phyloP scores from a whole-genome alignment of 2,329 filamentous ascomycete genomes.

The Aspergillus costaricaensis region DNA sequence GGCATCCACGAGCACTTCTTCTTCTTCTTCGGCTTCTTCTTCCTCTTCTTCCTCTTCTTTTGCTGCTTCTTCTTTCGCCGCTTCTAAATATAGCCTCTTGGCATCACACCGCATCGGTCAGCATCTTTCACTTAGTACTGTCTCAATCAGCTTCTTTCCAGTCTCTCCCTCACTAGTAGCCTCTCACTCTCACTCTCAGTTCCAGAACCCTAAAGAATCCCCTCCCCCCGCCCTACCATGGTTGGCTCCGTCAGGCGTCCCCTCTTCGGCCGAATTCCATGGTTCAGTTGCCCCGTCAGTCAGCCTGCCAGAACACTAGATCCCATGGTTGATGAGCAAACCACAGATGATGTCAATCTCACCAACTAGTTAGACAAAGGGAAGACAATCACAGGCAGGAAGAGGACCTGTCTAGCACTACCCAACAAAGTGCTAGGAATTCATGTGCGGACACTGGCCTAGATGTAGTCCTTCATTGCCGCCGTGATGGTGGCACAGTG shows the following conservation, averaged over 20 bases:
- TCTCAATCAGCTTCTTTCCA: neutral
- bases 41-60: too few species aligned
- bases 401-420: neutral
- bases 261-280: too few species aligned
- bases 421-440: neutral
- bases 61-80: neutral
- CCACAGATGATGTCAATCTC: too few species aligned
- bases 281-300: neutral
- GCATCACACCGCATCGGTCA: conserved; percentile 8
- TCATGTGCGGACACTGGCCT: neutral
- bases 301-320: neutral
- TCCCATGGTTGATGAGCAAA: too few species aligned
- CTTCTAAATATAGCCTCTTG: conserved; percentile 8
- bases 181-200: neutral
- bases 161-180: neutral
- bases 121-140: neutral
- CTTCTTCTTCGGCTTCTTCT: too few species aligned
- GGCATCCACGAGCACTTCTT: neutral
- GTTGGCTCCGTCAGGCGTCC: too few species aligned
- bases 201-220: neutral
- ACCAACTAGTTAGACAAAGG: neutral
- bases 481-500: neutral
- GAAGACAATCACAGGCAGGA: neutral
- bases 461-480: neutral
- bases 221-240: neutral